phyloP scores from a whole-genome alignment of 148 eudicot genomes.

The Beta vulgaris region DNA sequence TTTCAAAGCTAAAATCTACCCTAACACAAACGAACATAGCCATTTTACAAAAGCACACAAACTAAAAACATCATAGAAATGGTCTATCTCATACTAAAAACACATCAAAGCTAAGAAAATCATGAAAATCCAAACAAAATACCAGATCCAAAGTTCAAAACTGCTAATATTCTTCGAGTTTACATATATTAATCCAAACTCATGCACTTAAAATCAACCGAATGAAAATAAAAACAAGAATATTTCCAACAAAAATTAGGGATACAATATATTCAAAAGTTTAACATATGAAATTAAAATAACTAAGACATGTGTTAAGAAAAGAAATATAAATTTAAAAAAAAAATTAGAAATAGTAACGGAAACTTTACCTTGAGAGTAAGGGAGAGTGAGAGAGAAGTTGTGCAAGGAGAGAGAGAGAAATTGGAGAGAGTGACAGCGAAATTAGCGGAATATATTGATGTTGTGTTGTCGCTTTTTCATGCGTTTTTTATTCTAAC shows the following conservation, averaged over 20 bases:
- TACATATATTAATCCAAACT: not conserved
- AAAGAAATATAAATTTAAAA: not conserved
- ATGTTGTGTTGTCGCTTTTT: constrained; percentile 7
- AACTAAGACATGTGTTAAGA: not conserved
- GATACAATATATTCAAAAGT: not conserved
- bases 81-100: too few relatives aligned
- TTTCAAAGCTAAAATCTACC: not conserved
- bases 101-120: not conserved
- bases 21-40: not conserved
- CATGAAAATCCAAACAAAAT: not conserved
- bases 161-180: too few relatives aligned
- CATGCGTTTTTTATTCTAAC: not conserved
- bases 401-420: not conserved
- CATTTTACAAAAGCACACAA: not conserved
- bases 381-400: not conserved
- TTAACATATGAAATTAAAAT: not conserved
- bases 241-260: not conserved
- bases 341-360: not conserved
- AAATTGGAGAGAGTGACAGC: constrained; percentile 13
- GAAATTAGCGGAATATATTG: constrained; percentile 21
- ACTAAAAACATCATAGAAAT: not conserved
- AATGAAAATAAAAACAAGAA: not conserved
- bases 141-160: too few relatives aligned
- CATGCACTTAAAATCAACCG: constrained; percentile 9
- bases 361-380: constrained; percentile 2